Percentiles rank a stretch among this genome's conserved stretches.
These are phyloP conservation scores for Cryptococcus sp. DNA, from an alignment of 1,284 basidiomycete species.

Conservation along the genomic window DNA sequence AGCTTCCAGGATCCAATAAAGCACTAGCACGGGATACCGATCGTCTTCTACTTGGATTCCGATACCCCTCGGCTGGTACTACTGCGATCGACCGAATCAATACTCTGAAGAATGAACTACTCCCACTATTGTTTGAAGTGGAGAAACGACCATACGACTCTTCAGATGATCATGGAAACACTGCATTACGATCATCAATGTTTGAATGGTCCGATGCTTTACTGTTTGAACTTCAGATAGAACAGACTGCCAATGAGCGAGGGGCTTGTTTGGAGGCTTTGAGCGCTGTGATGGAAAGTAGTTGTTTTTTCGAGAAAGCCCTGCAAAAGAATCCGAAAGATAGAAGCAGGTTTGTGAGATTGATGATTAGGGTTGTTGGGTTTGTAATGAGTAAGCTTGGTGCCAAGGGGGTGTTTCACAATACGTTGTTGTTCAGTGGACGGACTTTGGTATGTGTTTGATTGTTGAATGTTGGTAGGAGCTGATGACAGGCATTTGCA, in stretches of 20 bases:
- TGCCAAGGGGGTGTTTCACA: slow-evolving; percentile 54
- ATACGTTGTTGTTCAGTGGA: slow-evolving; percentile 53
- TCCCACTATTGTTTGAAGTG: slow-evolving; percentile 38
- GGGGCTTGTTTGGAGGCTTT: slow-evolving; percentile 52
- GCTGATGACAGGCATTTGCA: slow-evolving; percentile 44
- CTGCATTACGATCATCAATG: slow-evolving; percentile 31
- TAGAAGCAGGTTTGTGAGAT: slow-evolving; percentile 39
- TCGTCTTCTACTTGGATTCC: slow-evolving; percentile 27
- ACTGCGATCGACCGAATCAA: slow-evolving; percentile 38
- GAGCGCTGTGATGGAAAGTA: slow-evolving; percentile 49
- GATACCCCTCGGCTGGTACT: slow-evolving; percentile 24
- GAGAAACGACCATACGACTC: slow-evolving; percentile 38
- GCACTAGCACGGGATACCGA: slow-evolving; percentile 31
- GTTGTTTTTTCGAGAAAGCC: neutral
- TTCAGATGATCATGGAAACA: slow-evolving; percentile 26
- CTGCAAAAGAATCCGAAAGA: slow-evolving; percentile 3
- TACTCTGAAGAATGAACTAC: slow-evolving; percentile 40
- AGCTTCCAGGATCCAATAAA: slow-evolving; percentile 18
- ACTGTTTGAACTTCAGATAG: slow-evolving; percentile 43
- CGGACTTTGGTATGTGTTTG: slow-evolving; percentile 44
- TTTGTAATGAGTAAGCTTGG: slow-evolving; percentile 54
- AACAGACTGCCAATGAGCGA: slow-evolving; percentile 49
- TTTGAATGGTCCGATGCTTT: slow-evolving; percentile 46
- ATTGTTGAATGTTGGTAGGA: neutral
- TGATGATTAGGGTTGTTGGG: slow-evolving; percentile 48